Conservation (phyloP, 129 eudicot genomes). For the Saposhnikovia divaricata region DNA sequence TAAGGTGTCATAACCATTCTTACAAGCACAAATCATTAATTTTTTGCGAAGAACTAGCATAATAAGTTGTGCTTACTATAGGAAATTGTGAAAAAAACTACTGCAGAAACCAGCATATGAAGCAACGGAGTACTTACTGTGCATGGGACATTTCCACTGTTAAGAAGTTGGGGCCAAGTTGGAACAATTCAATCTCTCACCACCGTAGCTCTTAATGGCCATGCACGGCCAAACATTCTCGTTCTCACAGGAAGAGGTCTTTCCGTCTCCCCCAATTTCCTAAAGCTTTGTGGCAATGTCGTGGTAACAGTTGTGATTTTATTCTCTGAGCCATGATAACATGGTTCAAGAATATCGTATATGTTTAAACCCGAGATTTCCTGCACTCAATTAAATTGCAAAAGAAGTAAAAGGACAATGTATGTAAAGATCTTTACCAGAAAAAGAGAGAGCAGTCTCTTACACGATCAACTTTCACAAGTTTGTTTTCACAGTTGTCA, state of each 20-base stretch:
- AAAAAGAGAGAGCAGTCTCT: constrained; percentile 9
- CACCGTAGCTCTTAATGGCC: constrained; percentile 95
- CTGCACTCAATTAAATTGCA: constrained; percentile 27
- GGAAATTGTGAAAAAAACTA: background rate
- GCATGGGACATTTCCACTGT: constrained; percentile 58
- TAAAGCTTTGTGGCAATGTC: constrained; percentile 69
- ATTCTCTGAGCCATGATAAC: constrained; percentile 56
- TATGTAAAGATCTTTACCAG: background rate
- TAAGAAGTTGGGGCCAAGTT: constrained; percentile 83
- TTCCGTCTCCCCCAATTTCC: constrained; percentile 80
- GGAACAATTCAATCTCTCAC: constrained; percentile 87
- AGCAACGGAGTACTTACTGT: constrained; percentile 37
- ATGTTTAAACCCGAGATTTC: constrained; percentile 55
- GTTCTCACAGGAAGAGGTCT: constrained; percentile 86
- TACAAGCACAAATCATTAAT: background rate
- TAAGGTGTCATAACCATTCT: background rate
- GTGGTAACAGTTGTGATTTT: constrained; percentile 24
- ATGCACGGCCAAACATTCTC: constrained; percentile 96
- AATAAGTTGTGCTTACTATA: background rate
- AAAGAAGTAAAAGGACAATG: background rate
- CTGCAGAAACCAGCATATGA: background rate
- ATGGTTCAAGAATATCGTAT: constrained; percentile 85
- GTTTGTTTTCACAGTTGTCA: constrained; percentile 45
- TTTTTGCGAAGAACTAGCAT: background rate
- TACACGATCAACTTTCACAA: constrained; percentile 63